Evolutionary conservation across 306 rosid genomes (phyloP).

Genomic region (Mucuna pruriens): DNA sequence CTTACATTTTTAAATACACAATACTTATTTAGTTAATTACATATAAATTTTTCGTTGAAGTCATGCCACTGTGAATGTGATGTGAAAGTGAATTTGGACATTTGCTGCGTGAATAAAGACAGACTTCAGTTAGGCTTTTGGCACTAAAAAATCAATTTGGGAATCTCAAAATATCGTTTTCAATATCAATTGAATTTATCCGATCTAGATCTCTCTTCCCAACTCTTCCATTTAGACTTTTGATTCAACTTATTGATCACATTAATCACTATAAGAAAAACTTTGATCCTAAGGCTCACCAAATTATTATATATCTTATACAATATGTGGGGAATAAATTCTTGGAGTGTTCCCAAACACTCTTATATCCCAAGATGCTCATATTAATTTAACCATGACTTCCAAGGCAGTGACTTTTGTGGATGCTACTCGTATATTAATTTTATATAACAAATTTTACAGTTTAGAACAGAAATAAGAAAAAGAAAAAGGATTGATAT

Average conservation of each 20-base stretch:
- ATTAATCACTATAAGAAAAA: neutral
- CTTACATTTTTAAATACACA: too few species aligned
- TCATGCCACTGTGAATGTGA: neutral
- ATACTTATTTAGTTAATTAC: neutral
- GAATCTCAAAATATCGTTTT: slow-evolving; percentile 17
- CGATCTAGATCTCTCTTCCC: neutral
- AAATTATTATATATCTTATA: neutral
- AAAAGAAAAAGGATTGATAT: neutral
- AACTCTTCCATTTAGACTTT: neutral
- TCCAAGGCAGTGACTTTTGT: too few species aligned
- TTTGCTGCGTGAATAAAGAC: slow-evolving; percentile 1
- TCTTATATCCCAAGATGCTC: neutral
- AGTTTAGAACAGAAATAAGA: neutral
- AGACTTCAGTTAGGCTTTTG: neutral
- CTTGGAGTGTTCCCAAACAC: neutral
- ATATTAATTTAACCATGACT: neutral
- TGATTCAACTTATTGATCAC: neutral
- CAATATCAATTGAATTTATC: neutral
- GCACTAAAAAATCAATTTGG: neutral
- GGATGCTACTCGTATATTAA: too few species aligned
- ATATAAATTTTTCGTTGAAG: neutral
- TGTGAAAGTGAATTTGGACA: slow-evolving; percentile 13
- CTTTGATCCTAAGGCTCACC: neutral
- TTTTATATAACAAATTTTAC: neutral
- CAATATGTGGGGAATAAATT: slow-evolving; percentile 44